A percentile compares a stretch with the other conserved stretches of the same genome.
Conservation (phyloP, 345 rosid genomes). For the Gossypium rotundifolium region DNA sequence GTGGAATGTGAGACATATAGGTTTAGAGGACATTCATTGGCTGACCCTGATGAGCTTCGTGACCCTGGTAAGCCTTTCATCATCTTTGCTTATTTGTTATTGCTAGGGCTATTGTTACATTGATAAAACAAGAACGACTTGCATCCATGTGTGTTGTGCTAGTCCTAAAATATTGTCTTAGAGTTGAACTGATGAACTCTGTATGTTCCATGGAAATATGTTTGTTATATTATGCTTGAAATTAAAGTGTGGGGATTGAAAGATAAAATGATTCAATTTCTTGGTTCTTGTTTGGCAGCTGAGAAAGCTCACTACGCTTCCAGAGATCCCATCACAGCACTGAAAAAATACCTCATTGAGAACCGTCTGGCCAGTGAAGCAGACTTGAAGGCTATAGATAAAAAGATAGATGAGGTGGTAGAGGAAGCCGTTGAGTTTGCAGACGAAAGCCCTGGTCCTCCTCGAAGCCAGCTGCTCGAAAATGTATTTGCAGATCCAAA, state of each 20-base stretch:
- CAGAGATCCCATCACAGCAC: conserved; percentile 64
- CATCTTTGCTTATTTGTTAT: background rate
- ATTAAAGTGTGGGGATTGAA: background rate
- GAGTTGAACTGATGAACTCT: background rate
- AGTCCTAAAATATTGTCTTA: background rate
- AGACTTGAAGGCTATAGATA: conserved; percentile 65
- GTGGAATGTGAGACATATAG: conserved; percentile 88
- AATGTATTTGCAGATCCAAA: conserved; percentile 82
- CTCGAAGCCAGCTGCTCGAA: conserved; percentile 72
- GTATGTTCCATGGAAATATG: background rate
- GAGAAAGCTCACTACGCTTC: conserved; percentile 75
- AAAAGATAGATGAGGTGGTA: conserved; percentile 62
- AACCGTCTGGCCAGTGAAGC: conserved; percentile 54
- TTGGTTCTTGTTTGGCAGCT: conserved; percentile 36
- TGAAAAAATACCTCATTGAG: conserved; percentile 62
- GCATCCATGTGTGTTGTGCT: background rate
- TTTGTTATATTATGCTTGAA: background rate
- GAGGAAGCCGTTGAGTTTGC: conserved; percentile 85
- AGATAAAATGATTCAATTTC: background rate
- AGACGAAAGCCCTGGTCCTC: conserved; percentile 57
- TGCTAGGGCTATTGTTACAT: background rate
- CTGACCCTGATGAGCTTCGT: conserved; percentile 91
- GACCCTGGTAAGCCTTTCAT: conserved; percentile 51
- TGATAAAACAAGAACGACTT: background rate
- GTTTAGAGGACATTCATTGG: conserved; percentile 88